phyloP scores from a whole-genome alignment of 495 filamentous ascomycete genomes.

The Penicillium paradoxum region DNA sequence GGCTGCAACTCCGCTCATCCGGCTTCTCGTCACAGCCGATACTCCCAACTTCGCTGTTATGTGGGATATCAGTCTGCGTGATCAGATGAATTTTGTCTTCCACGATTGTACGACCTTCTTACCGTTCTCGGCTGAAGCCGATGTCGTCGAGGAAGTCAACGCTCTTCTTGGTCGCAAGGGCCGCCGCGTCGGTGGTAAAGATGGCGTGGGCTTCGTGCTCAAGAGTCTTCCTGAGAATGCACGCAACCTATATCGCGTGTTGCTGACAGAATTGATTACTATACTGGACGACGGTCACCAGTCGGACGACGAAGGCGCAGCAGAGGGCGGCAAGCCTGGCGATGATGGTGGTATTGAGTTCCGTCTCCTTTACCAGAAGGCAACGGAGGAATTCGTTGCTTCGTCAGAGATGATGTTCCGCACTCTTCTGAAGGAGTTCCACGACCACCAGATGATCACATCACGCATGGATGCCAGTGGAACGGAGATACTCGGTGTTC shows the following conservation, averaged over 20 bases:
- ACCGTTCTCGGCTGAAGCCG: conserved; percentile 63
- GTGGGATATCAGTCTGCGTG: conserved; percentile 79
- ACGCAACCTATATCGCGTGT: conserved; percentile 72
- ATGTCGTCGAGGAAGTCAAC: conserved; percentile 82
- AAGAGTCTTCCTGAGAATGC: conserved; percentile 89
- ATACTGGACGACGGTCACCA: conserved; percentile 47
- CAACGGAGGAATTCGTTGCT: conserved; percentile 93
- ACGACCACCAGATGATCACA: conserved; percentile 95
- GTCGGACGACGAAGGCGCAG: conserved; percentile 39
- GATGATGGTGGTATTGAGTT: conserved; percentile 72
- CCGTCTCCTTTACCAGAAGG: conserved; percentile 85
- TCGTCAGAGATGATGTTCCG: conserved; percentile 94
- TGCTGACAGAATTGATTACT: conserved; percentile 82
- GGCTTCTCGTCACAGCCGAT: conserved; percentile 75
- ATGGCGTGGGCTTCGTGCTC: conserved; percentile 87
- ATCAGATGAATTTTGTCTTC: conserved; percentile 78
- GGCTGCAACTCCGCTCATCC: conserved; percentile 66
- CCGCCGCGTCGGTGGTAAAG: conserved; percentile 78
- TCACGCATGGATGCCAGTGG: conserved; percentile 79
- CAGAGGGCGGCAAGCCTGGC: conserved; percentile 25
- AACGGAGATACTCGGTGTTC: conserved; percentile 78
- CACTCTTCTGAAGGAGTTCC: conserved; percentile 92
- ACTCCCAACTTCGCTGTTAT: conserved; percentile 81
- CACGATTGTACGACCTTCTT: conserved; percentile 92
- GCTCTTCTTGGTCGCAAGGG: conserved; percentile 78